Percentiles rank a stretch among this genome's conserved stretches.
Evolutionary conservation across 2,329 filamentous ascomycete species (phyloP).

Genomic region (Penicillium sp.): DNA sequence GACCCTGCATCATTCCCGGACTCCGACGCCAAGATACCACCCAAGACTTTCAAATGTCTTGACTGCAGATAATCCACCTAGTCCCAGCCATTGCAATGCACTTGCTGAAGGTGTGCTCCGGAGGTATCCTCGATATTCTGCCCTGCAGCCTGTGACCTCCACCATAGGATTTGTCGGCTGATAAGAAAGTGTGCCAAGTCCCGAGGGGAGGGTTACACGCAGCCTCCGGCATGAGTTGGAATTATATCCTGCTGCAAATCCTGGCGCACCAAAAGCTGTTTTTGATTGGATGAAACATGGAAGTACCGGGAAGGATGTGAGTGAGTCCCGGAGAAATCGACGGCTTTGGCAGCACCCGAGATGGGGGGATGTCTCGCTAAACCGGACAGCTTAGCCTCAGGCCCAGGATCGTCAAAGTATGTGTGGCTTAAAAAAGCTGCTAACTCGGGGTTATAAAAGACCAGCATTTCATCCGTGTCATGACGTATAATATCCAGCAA

Average conservation of each 20-base stretch:
- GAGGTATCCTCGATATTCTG: background rate
- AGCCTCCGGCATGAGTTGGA: constrained; percentile 10
- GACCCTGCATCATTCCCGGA: constrained; percentile 23
- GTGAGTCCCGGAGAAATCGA: background rate
- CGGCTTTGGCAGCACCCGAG: background rate
- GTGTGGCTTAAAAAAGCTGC: background rate
- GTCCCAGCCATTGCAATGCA: background rate
- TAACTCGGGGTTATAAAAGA: background rate
- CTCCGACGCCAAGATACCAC: constrained; percentile 33
- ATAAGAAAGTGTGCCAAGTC: constrained; percentile 13
- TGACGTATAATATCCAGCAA: background rate
- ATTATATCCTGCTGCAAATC: constrained; percentile 4
- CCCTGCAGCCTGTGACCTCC: background rate
- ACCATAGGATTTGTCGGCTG: background rate
- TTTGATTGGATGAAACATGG: constrained; percentile 12
- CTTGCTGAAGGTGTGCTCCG: background rate
- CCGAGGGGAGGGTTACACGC: constrained; percentile 23
- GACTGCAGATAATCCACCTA: constrained; percentile 16
- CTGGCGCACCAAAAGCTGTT: background rate
- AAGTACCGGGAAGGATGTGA: background rate
- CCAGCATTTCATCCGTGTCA: background rate
- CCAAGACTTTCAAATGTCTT: constrained; percentile 20
- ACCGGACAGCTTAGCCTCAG: background rate
- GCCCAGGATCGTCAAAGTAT: background rate
- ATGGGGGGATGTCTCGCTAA: background rate